phyloP scores from a whole-genome alignment of 2,329 filamentous ascomycete genomes.

The Apiospora phragmitis region DNA sequence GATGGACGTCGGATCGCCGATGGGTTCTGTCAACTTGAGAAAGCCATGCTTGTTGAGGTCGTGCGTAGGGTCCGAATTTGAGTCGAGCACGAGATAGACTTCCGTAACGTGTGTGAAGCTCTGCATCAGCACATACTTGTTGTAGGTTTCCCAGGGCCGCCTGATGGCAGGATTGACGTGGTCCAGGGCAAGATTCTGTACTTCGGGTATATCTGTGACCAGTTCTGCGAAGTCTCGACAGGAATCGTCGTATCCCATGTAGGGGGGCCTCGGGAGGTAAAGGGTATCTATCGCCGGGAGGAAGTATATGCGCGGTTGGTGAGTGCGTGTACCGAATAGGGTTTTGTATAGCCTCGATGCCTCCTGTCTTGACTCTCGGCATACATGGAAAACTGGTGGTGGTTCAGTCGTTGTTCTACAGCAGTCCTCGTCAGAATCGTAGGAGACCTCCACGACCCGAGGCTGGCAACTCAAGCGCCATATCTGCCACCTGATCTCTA shows the following conservation, averaged over 20 bases:
- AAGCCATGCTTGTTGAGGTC: constrained; percentile 9
- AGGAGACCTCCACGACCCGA: constrained; percentile 41
- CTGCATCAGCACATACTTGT: constrained; percentile 47
- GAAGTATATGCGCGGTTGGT: constrained; percentile 33
- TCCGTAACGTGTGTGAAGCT: constrained; percentile 40
- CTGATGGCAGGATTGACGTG: constrained; percentile 44
- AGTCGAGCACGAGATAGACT: constrained; percentile 37
- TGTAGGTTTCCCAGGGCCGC: constrained; percentile 52
- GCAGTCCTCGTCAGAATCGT: constrained; percentile 35
- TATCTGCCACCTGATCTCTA: constrained; percentile 42
- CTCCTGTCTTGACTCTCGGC: constrained; percentile 43
- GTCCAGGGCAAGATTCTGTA: constrained; percentile 45
- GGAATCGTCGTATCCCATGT: constrained; percentile 42
- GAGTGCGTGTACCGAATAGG: constrained; percentile 35
- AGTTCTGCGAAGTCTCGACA: constrained; percentile 41
- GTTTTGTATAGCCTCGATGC: constrained; percentile 38
- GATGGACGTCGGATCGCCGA: constrained; percentile 13
- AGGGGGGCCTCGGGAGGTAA: constrained; percentile 40
- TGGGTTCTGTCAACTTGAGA: constrained; percentile 15
- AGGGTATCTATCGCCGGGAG: constrained; percentile 33
- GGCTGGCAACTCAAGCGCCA: constrained; percentile 38
- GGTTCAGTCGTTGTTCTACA: constrained; percentile 39
- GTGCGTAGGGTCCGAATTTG: not conserved
- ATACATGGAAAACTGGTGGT: constrained; percentile 42
- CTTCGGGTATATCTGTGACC: constrained; percentile 34